Evolutionary conservation across 2,329 filamentous ascomycete species (phyloP).

Genomic region (Colletotrichum endophyticum): DNA sequence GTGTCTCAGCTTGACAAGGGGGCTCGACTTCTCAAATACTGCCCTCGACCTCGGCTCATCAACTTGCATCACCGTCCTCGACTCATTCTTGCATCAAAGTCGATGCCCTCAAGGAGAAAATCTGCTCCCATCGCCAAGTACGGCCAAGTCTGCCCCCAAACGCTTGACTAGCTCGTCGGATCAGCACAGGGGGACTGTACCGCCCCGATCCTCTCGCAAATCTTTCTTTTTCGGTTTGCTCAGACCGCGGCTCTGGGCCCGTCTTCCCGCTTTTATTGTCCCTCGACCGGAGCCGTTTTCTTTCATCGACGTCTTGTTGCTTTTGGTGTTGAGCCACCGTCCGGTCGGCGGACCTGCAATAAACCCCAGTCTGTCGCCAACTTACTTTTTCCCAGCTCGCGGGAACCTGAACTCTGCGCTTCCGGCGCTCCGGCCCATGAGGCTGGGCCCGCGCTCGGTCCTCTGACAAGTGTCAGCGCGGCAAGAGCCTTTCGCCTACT

Average conservation of each 20-base stretch:
- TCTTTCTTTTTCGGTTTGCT: slow-evolving; percentile 8
- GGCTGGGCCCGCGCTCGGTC: neutral
- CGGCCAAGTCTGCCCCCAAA: neutral
- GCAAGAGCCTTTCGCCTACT: neutral
- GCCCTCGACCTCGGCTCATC: neutral
- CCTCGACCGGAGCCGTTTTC: neutral
- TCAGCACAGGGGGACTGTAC: neutral
- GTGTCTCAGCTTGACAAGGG: neutral
- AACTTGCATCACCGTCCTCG: neutral
- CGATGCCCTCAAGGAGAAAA: neutral
- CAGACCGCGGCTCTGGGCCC: neutral
- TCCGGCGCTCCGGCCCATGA: neutral
- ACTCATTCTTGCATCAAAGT: neutral
- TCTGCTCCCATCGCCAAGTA: neutral
- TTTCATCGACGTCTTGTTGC: neutral
- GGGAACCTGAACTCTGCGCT: neutral
- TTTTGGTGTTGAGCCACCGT: neutral
- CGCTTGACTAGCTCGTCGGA: neutral
- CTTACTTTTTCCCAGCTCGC: neutral
- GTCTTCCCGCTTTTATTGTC: neutral
- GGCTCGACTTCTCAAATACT: neutral
- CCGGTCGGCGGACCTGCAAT: neutral
- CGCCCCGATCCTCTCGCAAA: neutral
- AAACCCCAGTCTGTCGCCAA: neutral
- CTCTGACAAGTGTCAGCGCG: slow-evolving; percentile 5